Percentiles rank a stretch among this genome's conserved stretches.
Evolutionary conservation across 805 yeast species (phyloP).

Genomic region (Kurtzmaniella cleridarum): DNA sequence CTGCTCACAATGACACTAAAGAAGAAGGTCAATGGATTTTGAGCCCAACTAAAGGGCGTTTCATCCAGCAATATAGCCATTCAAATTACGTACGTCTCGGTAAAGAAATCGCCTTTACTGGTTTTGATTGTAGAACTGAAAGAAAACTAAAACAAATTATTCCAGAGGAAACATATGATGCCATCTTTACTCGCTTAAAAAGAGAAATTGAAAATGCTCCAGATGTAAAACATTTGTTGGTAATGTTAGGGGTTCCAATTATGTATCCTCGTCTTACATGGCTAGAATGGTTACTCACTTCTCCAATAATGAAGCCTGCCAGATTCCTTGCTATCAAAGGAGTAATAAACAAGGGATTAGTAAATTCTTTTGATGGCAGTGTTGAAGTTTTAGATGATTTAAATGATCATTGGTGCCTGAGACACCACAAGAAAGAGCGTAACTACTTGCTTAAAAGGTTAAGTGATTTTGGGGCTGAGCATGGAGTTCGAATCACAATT

Average conservation of each 20-base stretch:
- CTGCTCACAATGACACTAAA: constrained; percentile 23
- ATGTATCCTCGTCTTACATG: constrained; percentile 92
- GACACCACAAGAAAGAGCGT: constrained; percentile 80
- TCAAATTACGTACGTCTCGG: constrained; percentile 75
- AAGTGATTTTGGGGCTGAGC: constrained; percentile 57
- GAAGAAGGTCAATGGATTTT: constrained; percentile 56
- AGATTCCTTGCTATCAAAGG: constrained; percentile 57
- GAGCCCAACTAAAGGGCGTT: constrained; percentile 58
- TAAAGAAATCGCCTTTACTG: constrained; percentile 61
- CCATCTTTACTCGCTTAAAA: constrained; percentile 54
- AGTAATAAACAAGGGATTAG: constrained; percentile 57
- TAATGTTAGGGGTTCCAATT: constrained; percentile 91
- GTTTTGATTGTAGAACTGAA: constrained; percentile 92
- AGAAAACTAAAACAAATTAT: constrained; percentile 60
- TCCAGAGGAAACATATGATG: constrained; percentile 48
- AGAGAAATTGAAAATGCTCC: constrained; percentile 48
- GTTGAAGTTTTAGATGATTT: constrained; percentile 89
- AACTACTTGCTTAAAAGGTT: constrained; percentile 59
- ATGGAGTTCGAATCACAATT: constrained; percentile 73
- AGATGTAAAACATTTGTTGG: constrained; percentile 66
- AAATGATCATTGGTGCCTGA: constrained; percentile 95
- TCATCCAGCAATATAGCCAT: constrained; percentile 59
- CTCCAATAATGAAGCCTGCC: constrained; percentile 55
- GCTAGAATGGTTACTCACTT: constrained; percentile 72
- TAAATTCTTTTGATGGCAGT: constrained; percentile 88